Evolutionary conservation across 225 moss, liverwort and hornwort genomes (phyloP).

Genomic region (Takakia lepidozioides): DNA sequence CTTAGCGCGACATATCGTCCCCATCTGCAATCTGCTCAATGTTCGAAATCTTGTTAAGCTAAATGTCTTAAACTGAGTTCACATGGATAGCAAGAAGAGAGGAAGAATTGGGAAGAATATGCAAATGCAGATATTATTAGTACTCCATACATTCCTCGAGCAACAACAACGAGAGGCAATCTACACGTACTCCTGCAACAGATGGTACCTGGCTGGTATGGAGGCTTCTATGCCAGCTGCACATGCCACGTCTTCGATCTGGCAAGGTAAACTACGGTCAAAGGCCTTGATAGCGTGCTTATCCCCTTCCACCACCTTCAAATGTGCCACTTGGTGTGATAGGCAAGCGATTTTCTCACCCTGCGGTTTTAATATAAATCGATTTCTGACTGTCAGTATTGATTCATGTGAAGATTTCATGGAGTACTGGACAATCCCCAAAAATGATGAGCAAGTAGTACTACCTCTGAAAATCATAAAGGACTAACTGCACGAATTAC

Average conservation of each 20-base stretch:
- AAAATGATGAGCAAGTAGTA: too few species aligned
- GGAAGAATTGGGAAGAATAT: too few species aligned
- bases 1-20: background rate
- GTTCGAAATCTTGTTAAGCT: too few species aligned
- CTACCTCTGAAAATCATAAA: too few species aligned
- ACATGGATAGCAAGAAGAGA: too few species aligned
- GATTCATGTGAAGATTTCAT: background rate
- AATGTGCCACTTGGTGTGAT: constrained; percentile 7
- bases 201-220: constrained; percentile 4
- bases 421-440: too few species aligned
- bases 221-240: constrained; percentile 17
- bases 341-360: constrained; percentile 11
- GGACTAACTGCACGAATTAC: too few species aligned
- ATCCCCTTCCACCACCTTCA: constrained; percentile 9
- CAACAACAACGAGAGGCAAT: background rate
- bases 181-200: background rate
- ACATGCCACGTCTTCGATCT: constrained; percentile 14
- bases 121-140: too few species aligned
- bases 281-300: constrained; percentile 17
- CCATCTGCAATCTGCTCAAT: constrained; percentile 6
- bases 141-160: too few species aligned
- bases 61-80: too few species aligned
- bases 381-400: too few species aligned
- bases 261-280: constrained; percentile 12
- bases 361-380: background rate